Evolutionary conservation across 306 rosid genomes (phyloP), one percentile per base, ranked within the genome.

Genomic region (Prunus mongolica): DNA sequence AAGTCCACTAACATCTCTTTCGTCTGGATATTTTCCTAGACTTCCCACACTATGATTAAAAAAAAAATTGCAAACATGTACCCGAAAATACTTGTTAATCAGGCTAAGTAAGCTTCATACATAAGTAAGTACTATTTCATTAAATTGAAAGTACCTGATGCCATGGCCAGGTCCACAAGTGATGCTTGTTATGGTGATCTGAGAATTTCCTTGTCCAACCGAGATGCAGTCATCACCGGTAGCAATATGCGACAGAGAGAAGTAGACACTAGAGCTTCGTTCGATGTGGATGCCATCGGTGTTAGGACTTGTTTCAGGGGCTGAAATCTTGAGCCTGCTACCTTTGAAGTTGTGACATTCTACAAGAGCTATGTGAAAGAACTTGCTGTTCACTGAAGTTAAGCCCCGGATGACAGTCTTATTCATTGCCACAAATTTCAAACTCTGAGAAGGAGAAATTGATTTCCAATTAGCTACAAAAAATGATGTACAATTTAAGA

Each of bases 91-190:
- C 44, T 0, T 47, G 51, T 47, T 25, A 64, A 56, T 30, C 6
- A 51, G 38, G 19, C 15, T 38, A 41, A 24, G 19, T 47, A 25
- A 44, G 30, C n/a, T 18, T n/a, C 19, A 34, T 34, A 32, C 6
- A 52, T 30, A 18, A 19, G 44, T 30, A 28, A 52, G 44, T 38
- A 6, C 41, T 38, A 38, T 38, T 6, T 38, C 44, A 38, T 38
- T 6, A 38, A 38, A 38, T 38, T 38, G 9, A 38, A 38, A 38
- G 56, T 50, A 81, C 87, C 87, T 87, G 73, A 87, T 87, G 24
- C 90, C 88, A 54, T 84, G 90, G 47, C 90, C 90, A 0, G 90
- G 90, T 69, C 90, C 88, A 38, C 88, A 84, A 38, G 25, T 55
- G 69, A 87, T 72, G 67, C 79, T 57, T 34, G 84, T 64, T 57